These are phyloP conservation scores for Ogataea paradorogensis DNA, from an alignment of 805 yeast species.

Conservation along the genomic window DNA sequence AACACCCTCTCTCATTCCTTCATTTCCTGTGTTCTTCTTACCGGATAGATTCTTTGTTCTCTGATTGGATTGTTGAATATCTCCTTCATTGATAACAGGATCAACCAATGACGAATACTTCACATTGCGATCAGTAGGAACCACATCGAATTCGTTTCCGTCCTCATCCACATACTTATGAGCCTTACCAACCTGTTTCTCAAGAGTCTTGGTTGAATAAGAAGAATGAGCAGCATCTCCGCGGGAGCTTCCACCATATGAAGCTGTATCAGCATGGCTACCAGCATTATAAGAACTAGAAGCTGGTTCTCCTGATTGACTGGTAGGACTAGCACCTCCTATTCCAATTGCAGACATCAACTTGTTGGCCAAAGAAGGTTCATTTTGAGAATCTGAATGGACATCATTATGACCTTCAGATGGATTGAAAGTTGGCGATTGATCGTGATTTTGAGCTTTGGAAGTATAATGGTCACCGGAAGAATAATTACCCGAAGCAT, in stretches of 20 bases:
- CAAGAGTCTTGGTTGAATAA: constrained; percentile 8
- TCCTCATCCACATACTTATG: constrained; percentile 5
- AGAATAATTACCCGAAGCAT: no score
- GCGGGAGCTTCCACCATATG: not conserved
- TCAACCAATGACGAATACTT: constrained; percentile 30
- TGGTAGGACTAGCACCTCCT: constrained; percentile 4
- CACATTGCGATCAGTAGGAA: constrained; percentile 17
- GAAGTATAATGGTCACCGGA: constrained; percentile 11
- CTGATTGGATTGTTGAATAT: constrained; percentile 13
- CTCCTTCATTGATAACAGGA: constrained; percentile 21
- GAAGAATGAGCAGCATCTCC: constrained; percentile 14
- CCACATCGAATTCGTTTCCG: constrained; percentile 16
- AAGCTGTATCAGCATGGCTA: not conserved
- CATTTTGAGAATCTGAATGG: not conserved
- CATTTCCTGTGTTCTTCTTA: no score
- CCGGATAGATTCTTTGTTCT: not conserved
- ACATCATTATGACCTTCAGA: constrained; percentile 1
- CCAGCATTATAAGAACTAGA: not conserved
- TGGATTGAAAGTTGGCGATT: constrained; percentile 18
- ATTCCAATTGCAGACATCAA: constrained; percentile 18
- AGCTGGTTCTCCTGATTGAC: not conserved
- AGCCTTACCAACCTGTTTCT: constrained; percentile 8
- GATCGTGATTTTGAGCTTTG: constrained; percentile 3
- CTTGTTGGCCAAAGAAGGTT: constrained; percentile 13
- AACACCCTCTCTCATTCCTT: not conserved